Percentiles rank a stretch among this genome's conserved stretches.
Evolutionary conservation across 176 grass and related monocot species (phyloP).

Genomic region (Guadua angustifolia): DNA sequence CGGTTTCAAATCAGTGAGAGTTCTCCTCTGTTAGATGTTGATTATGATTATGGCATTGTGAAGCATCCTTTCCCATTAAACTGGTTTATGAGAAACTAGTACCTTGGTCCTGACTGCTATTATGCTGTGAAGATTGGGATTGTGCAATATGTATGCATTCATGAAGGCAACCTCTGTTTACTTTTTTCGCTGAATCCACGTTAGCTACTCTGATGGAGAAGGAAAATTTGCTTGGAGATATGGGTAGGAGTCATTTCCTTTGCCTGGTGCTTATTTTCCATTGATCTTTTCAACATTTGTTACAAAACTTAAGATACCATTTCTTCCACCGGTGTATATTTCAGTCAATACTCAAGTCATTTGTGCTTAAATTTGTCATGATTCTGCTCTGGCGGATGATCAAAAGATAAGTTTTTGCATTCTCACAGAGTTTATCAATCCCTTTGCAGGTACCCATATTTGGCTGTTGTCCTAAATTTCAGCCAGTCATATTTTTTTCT

Average conservation of each 20-base stretch:
- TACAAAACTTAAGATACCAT: background rate
- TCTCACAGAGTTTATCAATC: slow-evolving; percentile 24
- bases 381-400: background rate
- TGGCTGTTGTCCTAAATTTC: slow-evolving; percentile 94
- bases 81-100: too few relatives aligned
- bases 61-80: too few relatives aligned
- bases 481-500: slow-evolving; percentile 98
- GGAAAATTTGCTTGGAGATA: slow-evolving; percentile 96
- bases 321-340: background rate
- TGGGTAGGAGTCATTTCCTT: slow-evolving; percentile 61
- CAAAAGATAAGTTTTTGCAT: slow-evolving; percentile 7
- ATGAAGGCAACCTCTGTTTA: background rate
- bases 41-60: too few relatives aligned
- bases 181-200: slow-evolving; percentile 10
- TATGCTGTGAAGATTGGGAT: too few relatives aligned
- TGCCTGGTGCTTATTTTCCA: slow-evolving; percentile 1
- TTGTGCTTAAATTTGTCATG: slow-evolving; percentile 11
- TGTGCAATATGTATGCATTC: too few relatives aligned
- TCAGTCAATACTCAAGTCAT: background rate
- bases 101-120: too few relatives aligned
- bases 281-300: background rate
- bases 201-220: slow-evolving; percentile 61
- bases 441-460: slow-evolving; percentile 87
- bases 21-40: too few relatives aligned
- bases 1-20: too few relatives aligned